These are phyloP conservation scores for Cytospora mali DNA, from an alignment of 2,329 filamentous ascomycete species.

Conservation along the genomic window DNA sequence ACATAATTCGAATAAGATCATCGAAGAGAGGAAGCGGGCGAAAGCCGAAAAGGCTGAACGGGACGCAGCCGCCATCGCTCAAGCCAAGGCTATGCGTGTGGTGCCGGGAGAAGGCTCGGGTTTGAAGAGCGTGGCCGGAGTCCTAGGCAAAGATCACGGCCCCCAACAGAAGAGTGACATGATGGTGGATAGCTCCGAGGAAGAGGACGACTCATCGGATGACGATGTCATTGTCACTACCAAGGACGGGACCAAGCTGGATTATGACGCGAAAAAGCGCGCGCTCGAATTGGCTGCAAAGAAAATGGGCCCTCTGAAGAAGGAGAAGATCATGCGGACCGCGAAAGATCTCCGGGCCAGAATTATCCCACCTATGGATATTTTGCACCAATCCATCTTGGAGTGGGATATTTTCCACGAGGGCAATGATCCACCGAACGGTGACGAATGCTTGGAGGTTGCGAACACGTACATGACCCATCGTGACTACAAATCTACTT, in stretches of 20 bases:
- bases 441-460: slow-evolving; percentile 73
- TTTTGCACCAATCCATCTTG: slow-evolving; percentile 82
- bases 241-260: slow-evolving; percentile 48
- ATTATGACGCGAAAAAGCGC: slow-evolving; percentile 27
- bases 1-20: slow-evolving; percentile 56
- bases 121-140: slow-evolving; percentile 66
- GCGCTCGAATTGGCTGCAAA: slow-evolving; percentile 52
- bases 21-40: slow-evolving; percentile 73
- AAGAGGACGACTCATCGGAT: slow-evolving; percentile 67
- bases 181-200: slow-evolving; percentile 80
- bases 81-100: slow-evolving; percentile 63
- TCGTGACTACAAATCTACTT: slow-evolving; percentile 80
- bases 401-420: slow-evolving; percentile 94
- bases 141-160: slow-evolving; percentile 77
- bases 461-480: slow-evolving; percentile 77
- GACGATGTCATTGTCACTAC: slow-evolving; percentile 46
- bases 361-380: slow-evolving; percentile 83
- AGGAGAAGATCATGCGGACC: slow-evolving; percentile 77
- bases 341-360: slow-evolving; percentile 93
- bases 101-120: slow-evolving; percentile 74
- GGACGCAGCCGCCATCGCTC: slow-evolving; percentile 72
- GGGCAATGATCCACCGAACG: slow-evolving; percentile 81
- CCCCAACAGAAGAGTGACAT: slow-evolving; percentile 82
- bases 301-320: slow-evolving; percentile 76
- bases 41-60: slow-evolving; percentile 73